A percentile compares a stretch with the other conserved stretches of the same genome.
Evolutionary conservation across 805 yeast species (phyloP).

Genomic region (Wickerhamomyces mucosus): DNA sequence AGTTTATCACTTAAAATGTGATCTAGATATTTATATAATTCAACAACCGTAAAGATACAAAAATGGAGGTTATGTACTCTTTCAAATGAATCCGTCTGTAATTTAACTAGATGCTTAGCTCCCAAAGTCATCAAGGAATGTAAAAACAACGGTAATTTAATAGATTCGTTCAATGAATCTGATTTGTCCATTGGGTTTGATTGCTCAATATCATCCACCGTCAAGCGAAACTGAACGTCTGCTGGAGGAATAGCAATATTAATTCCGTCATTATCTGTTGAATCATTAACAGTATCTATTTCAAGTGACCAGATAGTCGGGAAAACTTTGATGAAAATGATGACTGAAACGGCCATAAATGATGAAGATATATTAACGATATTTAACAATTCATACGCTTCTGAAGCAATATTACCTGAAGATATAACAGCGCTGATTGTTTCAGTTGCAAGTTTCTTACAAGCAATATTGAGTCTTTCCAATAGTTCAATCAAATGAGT

Average conservation of each 20-base stretch:
- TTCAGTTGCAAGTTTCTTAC: constrained; percentile 1
- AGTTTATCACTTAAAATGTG: constrained; percentile 1
- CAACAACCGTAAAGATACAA: constrained; percentile 4
- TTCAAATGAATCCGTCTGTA: constrained; percentile 5
- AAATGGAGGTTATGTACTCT: constrained; percentile 5
- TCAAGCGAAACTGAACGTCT: constrained; percentile 1
- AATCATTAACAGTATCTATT: too few relatives aligned
- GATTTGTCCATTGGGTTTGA: constrained; percentile 6
- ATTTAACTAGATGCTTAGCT: constrained; percentile 6
- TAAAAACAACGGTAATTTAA: constrained; percentile 5
- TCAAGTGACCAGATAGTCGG: constrained; percentile 2
- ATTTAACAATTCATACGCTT: constrained; percentile 5
- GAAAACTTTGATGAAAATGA: constrained; percentile 11
- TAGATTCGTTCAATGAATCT: background rate
- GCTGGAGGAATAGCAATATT: too few relatives aligned
- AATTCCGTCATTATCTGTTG: too few relatives aligned
- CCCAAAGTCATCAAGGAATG: constrained; percentile 8
- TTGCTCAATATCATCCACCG: constrained; percentile 10
- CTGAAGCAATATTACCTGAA: constrained; percentile 1
- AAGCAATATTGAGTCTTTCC: constrained; percentile 7
- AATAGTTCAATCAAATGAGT: constrained; percentile 16
- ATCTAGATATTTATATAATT: constrained; percentile 8
- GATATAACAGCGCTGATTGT: background rate
- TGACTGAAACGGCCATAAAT: constrained; percentile 6
- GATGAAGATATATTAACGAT: constrained; percentile 10